These are phyloP conservation scores for Phytophthora multivora DNA, from an alignment of 352 stramenopile species.

Conservation along the genomic window DNA sequence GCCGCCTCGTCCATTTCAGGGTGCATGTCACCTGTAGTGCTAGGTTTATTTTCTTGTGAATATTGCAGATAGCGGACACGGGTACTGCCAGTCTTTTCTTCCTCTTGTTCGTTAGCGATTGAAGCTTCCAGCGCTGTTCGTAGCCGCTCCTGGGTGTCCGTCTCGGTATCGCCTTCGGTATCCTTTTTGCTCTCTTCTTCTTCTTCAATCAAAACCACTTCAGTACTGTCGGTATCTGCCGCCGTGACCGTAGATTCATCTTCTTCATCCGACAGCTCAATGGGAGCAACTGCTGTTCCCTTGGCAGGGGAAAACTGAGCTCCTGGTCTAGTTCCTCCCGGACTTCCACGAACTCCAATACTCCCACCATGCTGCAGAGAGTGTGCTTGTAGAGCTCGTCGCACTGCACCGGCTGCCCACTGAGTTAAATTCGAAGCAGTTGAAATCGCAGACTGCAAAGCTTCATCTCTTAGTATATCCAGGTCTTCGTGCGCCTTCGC, in stretches of 20 bases:
- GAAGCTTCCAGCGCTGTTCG: conserved; percentile 41
- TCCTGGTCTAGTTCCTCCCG: neutral
- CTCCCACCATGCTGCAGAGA: conserved; percentile 43
- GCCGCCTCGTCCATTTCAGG: conserved; percentile 38
- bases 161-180: neutral
- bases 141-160: conserved; percentile 31
- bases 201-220: conserved; percentile 36
- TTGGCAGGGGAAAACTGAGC: neutral
- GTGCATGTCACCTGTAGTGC: conserved; percentile 6
- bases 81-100: conserved; percentile 13
- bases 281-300: conserved; percentile 14
- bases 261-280: conserved; percentile 27
- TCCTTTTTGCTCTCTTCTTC: conserved; percentile 24
- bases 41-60: conserved; percentile 19
- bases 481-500: conserved; percentile 72
- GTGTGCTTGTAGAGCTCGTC: conserved; percentile 71
- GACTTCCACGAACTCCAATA: conserved; percentile 13
- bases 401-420: conserved; percentile 83
- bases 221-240: neutral
- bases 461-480: conserved; percentile 62
- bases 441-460: conserved; percentile 73
- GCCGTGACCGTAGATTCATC: conserved; percentile 4
- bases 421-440: conserved; percentile 90
- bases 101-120: conserved; percentile 34
- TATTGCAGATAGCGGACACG: conserved; percentile 58